A percentile compares a stretch with the other conserved stretches of the same genome.
Conservation (phyloP, 192 early-diverging fungal genomes). For the Mortierella hygrophila region DNA sequence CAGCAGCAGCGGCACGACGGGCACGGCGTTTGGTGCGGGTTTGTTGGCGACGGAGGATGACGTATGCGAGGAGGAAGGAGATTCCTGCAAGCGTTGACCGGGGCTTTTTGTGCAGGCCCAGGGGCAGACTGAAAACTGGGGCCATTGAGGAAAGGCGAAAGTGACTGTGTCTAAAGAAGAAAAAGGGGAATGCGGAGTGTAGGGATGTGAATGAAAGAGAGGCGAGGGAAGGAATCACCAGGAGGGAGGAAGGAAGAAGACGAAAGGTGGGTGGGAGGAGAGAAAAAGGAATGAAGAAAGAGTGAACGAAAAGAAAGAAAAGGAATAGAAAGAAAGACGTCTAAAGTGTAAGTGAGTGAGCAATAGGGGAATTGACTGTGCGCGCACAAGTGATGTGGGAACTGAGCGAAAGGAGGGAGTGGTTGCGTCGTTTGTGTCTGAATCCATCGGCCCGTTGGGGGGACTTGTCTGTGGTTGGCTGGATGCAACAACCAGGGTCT, state of each 20-base stretch:
- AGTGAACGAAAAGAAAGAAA: neutral
- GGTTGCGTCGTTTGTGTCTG: neutral
- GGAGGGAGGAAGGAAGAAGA: neutral
- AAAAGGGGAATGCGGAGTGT: neutral
- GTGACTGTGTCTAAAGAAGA: neutral
- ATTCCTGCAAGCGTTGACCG: slow-evolving; percentile 35
- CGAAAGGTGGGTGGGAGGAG: neutral
- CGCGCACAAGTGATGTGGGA: neutral
- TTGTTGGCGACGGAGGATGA: slow-evolving; percentile 40
- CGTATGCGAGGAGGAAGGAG: slow-evolving; percentile 45
- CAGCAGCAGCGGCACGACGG: slow-evolving; percentile 27
- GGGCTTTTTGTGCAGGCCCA: slow-evolving; percentile 28
- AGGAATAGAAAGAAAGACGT: neutral
- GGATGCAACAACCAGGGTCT: neutral
- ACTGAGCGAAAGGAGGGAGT: neutral
- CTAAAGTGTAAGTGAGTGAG: neutral
- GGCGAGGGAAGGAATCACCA: neutral
- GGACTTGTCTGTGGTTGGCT: neutral
- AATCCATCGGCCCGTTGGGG: neutral
- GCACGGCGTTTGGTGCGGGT: slow-evolving; percentile 42
- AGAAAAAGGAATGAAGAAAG: neutral
- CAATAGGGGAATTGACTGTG: neutral
- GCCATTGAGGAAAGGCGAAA: slow-evolving; percentile 15
- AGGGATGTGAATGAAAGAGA: neutral
- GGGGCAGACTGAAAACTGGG: slow-evolving; percentile 41